Evolutionary conservation across 2,329 filamentous ascomycete species (phyloP), one percentile per base, ranked within the genome.

Genomic region (Pseudocercospora macadamiae): DNA sequence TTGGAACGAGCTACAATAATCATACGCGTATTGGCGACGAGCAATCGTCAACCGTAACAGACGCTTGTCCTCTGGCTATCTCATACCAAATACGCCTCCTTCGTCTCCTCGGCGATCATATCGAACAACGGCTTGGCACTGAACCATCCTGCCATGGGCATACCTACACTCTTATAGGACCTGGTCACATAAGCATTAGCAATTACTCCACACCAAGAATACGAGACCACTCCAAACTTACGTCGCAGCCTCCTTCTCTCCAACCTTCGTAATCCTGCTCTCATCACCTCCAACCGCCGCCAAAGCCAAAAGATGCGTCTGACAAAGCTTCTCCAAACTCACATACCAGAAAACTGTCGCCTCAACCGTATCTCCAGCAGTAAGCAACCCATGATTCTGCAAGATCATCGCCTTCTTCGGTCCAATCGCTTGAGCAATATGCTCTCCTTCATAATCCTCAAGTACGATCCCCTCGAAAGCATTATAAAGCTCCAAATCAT

Each of bases 81-180:
- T 26, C 26, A 54, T n/a, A 36, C 52, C 14, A 54, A 18, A 39
- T 44, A 54, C 8, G 36, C 12, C 18, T 54, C 52, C 25, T 54
- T 23, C 34, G 79, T 82, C 73, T 86, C 82, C 69, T 81, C 80
- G 65, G 85, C 81, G 63, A 87, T 83, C 32, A 89, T 74, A 75
- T 89, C 87, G 75, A 90, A 90, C 59, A 86, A 67, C 14, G 88
- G 87, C 74, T 86, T 86, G 3, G 85, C 88, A 65, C 81, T 85
- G 68, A 91, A 91, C 79, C 82, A 90, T 0, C 88, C 88, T 0
- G 83, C 85, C 30, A 71, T 68, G 14, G 82, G 79, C 0, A 77
- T 82, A 0, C 89, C 88, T 3, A 90, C 76, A 0, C 82, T 80
- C 73, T 87, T 84, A 68, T 83, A 86, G 0, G 88, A 90, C 18